These are phyloP conservation scores for Scedosporium minutisporum DNA, from an alignment of 2,329 filamentous ascomycete genomes.

Conservation along the genomic window DNA sequence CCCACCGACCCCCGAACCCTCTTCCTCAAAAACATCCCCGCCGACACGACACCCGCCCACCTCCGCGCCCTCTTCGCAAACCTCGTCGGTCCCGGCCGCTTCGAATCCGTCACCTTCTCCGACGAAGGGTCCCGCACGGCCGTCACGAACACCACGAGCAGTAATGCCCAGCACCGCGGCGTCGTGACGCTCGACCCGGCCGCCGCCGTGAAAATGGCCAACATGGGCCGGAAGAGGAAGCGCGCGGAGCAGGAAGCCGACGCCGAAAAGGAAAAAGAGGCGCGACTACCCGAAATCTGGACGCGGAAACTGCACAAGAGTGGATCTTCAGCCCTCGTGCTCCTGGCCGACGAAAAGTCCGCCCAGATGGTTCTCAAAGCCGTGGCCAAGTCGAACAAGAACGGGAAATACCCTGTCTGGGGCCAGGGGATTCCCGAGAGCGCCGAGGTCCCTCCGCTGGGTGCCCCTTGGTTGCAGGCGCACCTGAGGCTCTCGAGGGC, in stretches of 20 bases:
- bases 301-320: constrained; percentile 58
- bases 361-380: constrained; percentile 70
- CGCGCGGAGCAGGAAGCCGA: constrained; percentile 48
- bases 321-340: constrained; percentile 69
- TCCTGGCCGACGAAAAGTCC: constrained; percentile 75
- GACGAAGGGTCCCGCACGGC: constrained; percentile 35
- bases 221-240: constrained; percentile 30
- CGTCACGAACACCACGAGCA: constrained; percentile 18
- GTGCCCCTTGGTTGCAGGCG: constrained; percentile 45
- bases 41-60: constrained; percentile 70
- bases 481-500: constrained; percentile 69
- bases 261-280: constrained; percentile 49
- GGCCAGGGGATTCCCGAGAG: constrained; percentile 43
- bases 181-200: constrained; percentile 13
- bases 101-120: constrained; percentile 72
- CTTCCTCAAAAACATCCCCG: constrained; percentile 83
- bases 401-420: constrained; percentile 58
- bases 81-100: constrained; percentile 66
- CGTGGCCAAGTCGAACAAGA: constrained; percentile 50
- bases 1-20: constrained; percentile 67
- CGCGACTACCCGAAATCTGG: constrained; percentile 63
- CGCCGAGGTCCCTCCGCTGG: constrained; percentile 48
- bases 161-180: constrained; percentile 24
- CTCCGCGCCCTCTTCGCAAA: constrained; percentile 66
- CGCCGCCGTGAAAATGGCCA: constrained; percentile 28